phyloP scores from a whole-genome alignment of 371 early-diverging fungal species.

The Apophysomyces variabilis region DNA sequence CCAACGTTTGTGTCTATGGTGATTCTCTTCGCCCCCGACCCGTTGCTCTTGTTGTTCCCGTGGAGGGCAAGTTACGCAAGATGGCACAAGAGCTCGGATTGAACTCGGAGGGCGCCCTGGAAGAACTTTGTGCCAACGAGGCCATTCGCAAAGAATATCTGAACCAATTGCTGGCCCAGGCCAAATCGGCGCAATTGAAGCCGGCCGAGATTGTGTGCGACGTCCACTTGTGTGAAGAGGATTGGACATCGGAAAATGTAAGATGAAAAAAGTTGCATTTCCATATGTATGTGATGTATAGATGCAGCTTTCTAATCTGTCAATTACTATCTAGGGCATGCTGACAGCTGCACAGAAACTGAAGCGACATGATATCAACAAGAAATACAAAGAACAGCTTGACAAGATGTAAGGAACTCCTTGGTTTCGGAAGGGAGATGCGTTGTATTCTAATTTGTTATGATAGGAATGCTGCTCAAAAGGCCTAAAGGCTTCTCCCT shows the following conservation, averaged over 20 bases:
- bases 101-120: constrained; percentile 32
- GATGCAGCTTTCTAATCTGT: constrained; percentile 15
- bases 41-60: constrained; percentile 74
- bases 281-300: not conserved
- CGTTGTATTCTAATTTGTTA: not conserved
- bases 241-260: constrained; percentile 89
- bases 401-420: constrained; percentile 58
- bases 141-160: constrained; percentile 49
- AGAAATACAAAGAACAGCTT: constrained; percentile 64
- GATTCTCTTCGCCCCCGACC: constrained; percentile 68
- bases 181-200: constrained; percentile 62
- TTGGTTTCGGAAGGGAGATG: not conserved
- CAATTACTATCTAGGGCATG: constrained; percentile 43
- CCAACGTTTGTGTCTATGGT: constrained; percentile 86
- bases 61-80: constrained; percentile 33
- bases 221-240: constrained; percentile 67
- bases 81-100: constrained; percentile 25
- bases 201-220: constrained; percentile 70
- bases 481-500: constrained; percentile 14
- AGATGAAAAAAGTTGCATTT: constrained; percentile 18
- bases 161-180: constrained; percentile 50
- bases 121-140: constrained; percentile 49
- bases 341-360: constrained; percentile 95
- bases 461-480: constrained; percentile 36
- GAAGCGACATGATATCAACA: constrained; percentile 79